These are phyloP conservation scores for Geoglossum cookeanum DNA, from an alignment of 2,329 filamentous ascomycete species.

Conservation along the genomic window DNA sequence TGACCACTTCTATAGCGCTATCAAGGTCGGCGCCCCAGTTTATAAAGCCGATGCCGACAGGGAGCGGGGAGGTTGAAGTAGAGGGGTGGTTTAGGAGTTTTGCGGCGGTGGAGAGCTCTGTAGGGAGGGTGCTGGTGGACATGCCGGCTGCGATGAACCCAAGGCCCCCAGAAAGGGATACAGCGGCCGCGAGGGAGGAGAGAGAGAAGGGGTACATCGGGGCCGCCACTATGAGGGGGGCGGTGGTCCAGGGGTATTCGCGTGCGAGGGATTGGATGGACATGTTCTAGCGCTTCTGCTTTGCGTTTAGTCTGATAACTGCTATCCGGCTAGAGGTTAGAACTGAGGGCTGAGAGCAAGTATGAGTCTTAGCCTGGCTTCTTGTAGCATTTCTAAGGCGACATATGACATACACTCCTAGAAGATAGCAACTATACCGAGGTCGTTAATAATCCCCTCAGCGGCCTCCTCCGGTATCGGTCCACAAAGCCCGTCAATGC, in stretches of 20 bases:
- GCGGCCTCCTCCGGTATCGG: neutral
- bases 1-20: conserved; percentile 16
- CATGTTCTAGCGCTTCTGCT: neutral
- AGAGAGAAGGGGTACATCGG: conserved; percentile 49
- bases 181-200: conserved; percentile 36
- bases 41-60: conserved; percentile 29
- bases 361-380: too few species aligned
- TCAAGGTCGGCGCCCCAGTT: conserved; percentile 26
- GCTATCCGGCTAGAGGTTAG: neutral
- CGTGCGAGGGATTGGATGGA: neutral
- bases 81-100: conserved; percentile 7
- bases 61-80: conserved; percentile 18
- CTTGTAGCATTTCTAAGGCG: too few species aligned
- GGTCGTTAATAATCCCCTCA: neutral
- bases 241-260: conserved; percentile 38
- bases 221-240: conserved; percentile 40
- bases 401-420: too few species aligned
- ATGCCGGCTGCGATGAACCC: conserved; percentile 26
- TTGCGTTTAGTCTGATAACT: neutral
- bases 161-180: conserved; percentile 36
- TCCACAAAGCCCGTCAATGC: neutral
- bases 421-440: neutral
- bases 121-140: conserved; percentile 9
- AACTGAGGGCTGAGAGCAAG: too few species aligned
- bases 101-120: neutral